Evolutionary conservation across 805 yeast species (phyloP), one percentile per base, ranked within the genome.

Genomic region (Candida nanaspora): DNA sequence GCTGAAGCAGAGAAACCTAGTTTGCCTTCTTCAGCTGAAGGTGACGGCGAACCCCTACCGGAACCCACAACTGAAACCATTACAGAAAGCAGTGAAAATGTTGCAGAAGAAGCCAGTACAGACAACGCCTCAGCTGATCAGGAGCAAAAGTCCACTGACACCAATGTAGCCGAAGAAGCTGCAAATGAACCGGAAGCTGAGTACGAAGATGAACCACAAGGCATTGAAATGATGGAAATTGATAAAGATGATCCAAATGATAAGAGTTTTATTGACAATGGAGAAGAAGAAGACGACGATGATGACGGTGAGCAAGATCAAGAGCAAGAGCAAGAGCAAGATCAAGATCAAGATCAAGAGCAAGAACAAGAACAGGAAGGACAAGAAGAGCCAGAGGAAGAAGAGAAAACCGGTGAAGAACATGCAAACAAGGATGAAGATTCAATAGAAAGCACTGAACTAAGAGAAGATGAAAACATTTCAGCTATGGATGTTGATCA

Each of bases 81-180:
- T n/a, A n/a, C n/a, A n/a, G n/a, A n/a, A n/a, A n/a, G n/a, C n/a
- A n/a, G n/a, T n/a, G n/a, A n/a, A n/a, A n/a, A n/a, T n/a, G n/a
- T n/a, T n/a, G n/a, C n/a, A n/a, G n/a, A n/a, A n/a, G n/a, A n/a
- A n/a, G n/a, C n/a, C n/a, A n/a, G n/a, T n/a, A n/a, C n/a, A n/a
- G n/a, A n/a, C n/a, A n/a, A n/a, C n/a, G n/a, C n/a, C n/a, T n/a
- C n/a, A n/a, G n/a, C n/a, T n/a, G n/a, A n/a, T n/a, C n/a, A n/a
- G n/a, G n/a, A n/a, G n/a, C n/a, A n/a, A n/a, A 11, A 23, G 27
- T 7, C 27, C 7, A 67, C 45, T 58, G 66, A 34, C 56, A 51
- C 19, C 75, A 70, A 45, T 53, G 47, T 26, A 25, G 35, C 15
- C 21, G 40, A 41, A 69, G 63, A 39, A 66, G 68, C 45, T 54